phyloP scores from a whole-genome alignment of 2,329 filamentous ascomycete species.

The Alternaria longipes region DNA sequence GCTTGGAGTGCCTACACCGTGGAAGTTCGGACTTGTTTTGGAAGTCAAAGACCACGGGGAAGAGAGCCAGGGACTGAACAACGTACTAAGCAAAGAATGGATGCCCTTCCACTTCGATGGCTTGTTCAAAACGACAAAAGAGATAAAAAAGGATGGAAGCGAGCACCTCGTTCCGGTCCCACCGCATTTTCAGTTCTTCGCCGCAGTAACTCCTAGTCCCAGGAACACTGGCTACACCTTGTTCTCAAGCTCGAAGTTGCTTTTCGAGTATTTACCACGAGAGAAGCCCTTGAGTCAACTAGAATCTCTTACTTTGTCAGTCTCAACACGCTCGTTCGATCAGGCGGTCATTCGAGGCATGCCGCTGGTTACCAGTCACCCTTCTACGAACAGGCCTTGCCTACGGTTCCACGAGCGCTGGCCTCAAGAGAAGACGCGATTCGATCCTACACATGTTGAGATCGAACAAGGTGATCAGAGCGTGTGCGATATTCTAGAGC shows the following conservation, averaged over 20 bases:
- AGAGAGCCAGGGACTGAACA: slow-evolving; percentile 59
- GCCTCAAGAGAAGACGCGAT: slow-evolving; percentile 61
- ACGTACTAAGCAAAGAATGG: slow-evolving; percentile 59
- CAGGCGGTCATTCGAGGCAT: too few relatives aligned
- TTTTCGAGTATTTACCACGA: slow-evolving; percentile 59
- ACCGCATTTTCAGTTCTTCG: slow-evolving; percentile 62
- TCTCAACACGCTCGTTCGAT: too few relatives aligned
- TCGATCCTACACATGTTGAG: slow-evolving; percentile 57
- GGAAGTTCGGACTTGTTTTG: slow-evolving; percentile 68
- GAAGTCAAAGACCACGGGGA: slow-evolving; percentile 68
- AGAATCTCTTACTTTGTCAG: slow-evolving; percentile 54
- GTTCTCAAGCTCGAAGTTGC: slow-evolving; percentile 61
- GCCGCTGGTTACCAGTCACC: slow-evolving; percentile 56
- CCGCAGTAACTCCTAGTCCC: slow-evolving; percentile 58
- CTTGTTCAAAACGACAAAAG: slow-evolving; percentile 60
- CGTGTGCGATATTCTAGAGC: slow-evolving; percentile 53
- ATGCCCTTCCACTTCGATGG: slow-evolving; percentile 69
- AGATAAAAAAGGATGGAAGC: slow-evolving; percentile 40
- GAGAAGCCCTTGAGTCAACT: slow-evolving; percentile 51
- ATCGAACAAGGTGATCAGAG: slow-evolving; percentile 55
- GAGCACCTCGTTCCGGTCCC: slow-evolving; percentile 26
- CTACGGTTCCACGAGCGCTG: slow-evolving; percentile 66
- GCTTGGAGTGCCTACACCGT: slow-evolving; percentile 60
- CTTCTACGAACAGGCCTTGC: slow-evolving; percentile 58
- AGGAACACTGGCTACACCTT: slow-evolving; percentile 64